phyloP scores from a whole-genome alignment of 306 rosid genomes.

The Vicia faba region DNA sequence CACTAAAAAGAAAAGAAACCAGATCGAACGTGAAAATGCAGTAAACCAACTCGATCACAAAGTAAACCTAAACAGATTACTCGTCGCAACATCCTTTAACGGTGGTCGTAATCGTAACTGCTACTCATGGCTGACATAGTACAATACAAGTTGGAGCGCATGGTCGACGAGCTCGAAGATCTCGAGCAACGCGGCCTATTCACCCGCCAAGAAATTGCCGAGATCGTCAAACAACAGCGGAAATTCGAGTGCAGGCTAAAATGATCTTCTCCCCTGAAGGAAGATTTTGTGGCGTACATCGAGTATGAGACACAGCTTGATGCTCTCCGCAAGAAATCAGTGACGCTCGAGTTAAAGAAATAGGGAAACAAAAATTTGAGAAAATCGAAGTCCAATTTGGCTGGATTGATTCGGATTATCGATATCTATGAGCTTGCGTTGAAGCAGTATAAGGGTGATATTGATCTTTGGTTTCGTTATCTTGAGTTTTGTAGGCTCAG shows the following conservation, averaged over 20 bases:
- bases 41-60: no score
- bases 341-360: constrained; percentile 35
- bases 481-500: constrained; percentile 78
- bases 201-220: constrained; percentile 46
- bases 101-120: no score
- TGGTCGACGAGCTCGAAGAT: constrained; percentile 51
- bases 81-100: no score
- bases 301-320: constrained; percentile 52
- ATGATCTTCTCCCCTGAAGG: constrained; percentile 43
- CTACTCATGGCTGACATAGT: no score
- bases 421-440: constrained; percentile 46
- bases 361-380: constrained; percentile 40
- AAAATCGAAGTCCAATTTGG: constrained; percentile 45
- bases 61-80: no score
- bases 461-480: constrained; percentile 49
- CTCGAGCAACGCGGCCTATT: constrained; percentile 50
- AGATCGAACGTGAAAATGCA: no score
- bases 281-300: constrained; percentile 43
- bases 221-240: constrained; percentile 49
- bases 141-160: constrained; percentile 51
- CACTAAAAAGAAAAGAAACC: no score
- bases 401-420: constrained; percentile 36
- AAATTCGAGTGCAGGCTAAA: constrained; percentile 50
- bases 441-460: constrained; percentile 50
- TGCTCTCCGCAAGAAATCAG: constrained; percentile 46